Percentiles rank a stretch among this genome's conserved stretches.
Conservation (phyloP, 305 asterid genomes). For the Solanum hybrid region DNA sequence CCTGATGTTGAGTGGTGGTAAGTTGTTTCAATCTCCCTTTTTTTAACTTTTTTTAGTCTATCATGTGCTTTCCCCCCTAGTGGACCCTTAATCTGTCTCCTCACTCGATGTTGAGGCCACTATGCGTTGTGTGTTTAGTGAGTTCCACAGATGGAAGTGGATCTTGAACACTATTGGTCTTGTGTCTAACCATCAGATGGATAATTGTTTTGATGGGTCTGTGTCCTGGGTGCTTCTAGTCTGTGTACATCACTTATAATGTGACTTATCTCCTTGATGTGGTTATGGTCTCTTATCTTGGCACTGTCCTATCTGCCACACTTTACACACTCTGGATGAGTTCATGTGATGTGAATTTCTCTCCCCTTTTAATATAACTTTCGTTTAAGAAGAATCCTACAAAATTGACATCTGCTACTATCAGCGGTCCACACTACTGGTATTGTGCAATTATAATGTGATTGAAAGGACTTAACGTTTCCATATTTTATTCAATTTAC, state of each 20-base stretch:
- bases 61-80: background rate
- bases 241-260: background rate
- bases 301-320: background rate
- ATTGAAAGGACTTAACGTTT: background rate
- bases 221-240: background rate
- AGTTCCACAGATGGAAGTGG: background rate
- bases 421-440: background rate
- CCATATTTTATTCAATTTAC: background rate
- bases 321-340: background rate
- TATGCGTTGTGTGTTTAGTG: background rate
- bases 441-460: background rate
- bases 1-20: constrained; percentile 99
- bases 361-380: background rate
- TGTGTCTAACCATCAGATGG: background rate
- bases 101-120: background rate
- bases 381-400: background rate
- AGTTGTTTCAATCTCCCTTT: constrained; percentile 16
- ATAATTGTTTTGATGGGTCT: background rate
- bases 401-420: background rate
- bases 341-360: background rate
- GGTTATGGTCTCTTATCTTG: background rate
- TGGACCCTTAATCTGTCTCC: background rate
- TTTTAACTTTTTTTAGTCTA: background rate
- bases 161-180: background rate
- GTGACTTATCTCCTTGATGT: background rate